Evolutionary conservation across 108 stramenopile species (phyloP).

Genomic region (Epithemia pelagica): DNA sequence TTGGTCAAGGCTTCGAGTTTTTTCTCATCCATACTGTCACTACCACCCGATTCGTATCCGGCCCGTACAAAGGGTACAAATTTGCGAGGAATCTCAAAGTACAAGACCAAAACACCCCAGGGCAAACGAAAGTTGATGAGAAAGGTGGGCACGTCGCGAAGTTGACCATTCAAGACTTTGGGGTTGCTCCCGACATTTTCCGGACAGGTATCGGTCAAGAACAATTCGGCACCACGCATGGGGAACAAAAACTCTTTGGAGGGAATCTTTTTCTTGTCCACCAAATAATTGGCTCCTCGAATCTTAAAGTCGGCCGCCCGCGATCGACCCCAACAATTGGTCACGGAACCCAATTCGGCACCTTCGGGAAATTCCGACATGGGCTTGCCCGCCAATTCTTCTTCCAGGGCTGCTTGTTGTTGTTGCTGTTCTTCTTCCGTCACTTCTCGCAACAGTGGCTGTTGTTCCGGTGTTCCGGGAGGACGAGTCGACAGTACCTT

Average conservation of each 20-base stretch:
- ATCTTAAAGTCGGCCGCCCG: conserved; percentile 49
- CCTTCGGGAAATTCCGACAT: conserved; percentile 52
- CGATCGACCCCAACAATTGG: conserved; percentile 74
- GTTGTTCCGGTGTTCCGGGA: no score
- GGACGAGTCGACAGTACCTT: neutral
- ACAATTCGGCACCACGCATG: conserved; percentile 69
- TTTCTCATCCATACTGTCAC: conserved; percentile 25
- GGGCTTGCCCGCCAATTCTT: conserved; percentile 22
- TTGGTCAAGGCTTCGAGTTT: conserved; percentile 28
- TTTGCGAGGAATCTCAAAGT: conserved; percentile 74
- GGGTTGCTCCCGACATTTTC: conserved; percentile 51
- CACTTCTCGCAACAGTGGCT: conserved; percentile 4
- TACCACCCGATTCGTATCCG: conserved; percentile 12
- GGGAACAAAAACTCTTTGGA: conserved; percentile 57
- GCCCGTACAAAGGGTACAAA: conserved; percentile 58
- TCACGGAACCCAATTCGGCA: conserved; percentile 51
- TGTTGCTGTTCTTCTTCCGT: conserved; percentile 6
- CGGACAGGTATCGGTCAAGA: conserved; percentile 73
- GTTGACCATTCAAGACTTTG: conserved; percentile 52
- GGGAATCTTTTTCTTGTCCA: conserved; percentile 65
- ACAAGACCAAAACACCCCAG: conserved; percentile 78
- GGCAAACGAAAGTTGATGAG: conserved; percentile 85
- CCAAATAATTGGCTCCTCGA: conserved; percentile 67
- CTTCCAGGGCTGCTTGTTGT: conserved; percentile 3
- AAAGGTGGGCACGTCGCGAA: conserved; percentile 73